phyloP scores from a whole-genome alignment of 2,329 filamentous ascomycete species.

The Phoma sp. region DNA sequence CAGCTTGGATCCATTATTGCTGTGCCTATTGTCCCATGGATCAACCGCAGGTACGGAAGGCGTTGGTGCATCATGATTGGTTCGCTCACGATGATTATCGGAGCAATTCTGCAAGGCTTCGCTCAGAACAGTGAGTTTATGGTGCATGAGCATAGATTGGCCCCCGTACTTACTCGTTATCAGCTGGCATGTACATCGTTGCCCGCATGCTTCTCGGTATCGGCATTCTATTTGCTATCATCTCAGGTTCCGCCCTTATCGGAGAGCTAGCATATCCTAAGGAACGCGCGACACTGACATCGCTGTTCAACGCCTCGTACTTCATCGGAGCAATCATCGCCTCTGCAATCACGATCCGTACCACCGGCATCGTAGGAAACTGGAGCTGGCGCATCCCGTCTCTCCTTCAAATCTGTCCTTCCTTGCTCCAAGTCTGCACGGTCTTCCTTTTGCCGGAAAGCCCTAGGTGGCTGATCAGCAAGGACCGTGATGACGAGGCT shows the following conservation, averaged over 20 bases:
- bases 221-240: slow-evolving; percentile 66
- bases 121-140: slow-evolving; percentile 41
- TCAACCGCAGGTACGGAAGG: slow-evolving; percentile 56
- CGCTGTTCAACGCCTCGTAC: slow-evolving; percentile 66
- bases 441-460: slow-evolving; percentile 49
- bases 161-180: not conserved
- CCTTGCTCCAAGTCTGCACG: slow-evolving; percentile 51
- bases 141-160: no score
- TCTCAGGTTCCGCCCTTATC: slow-evolving; percentile 63
- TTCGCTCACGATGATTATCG: slow-evolving; percentile 62
- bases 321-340: slow-evolving; percentile 60
- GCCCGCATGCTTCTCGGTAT: slow-evolving; percentile 66
- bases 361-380: slow-evolving; percentile 48
- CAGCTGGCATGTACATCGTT: slow-evolving; percentile 64
- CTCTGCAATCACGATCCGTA: slow-evolving; percentile 58
- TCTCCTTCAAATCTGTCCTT: slow-evolving; percentile 57
- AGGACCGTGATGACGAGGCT: slow-evolving; percentile 56
- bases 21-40: slow-evolving; percentile 42
- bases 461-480: slow-evolving; percentile 59
- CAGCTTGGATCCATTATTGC: slow-evolving; percentile 44
- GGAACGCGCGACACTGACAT: slow-evolving; percentile 65
- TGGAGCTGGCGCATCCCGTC: slow-evolving; percentile 61
- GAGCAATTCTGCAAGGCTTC: slow-evolving; percentile 64
- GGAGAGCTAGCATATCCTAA: slow-evolving; percentile 67
- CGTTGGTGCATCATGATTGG: slow-evolving; percentile 64